These are phyloP conservation scores for Colletotrichum sp. DNA, from an alignment of 2,329 filamentous ascomycete genomes.

Conservation along the genomic window DNA sequence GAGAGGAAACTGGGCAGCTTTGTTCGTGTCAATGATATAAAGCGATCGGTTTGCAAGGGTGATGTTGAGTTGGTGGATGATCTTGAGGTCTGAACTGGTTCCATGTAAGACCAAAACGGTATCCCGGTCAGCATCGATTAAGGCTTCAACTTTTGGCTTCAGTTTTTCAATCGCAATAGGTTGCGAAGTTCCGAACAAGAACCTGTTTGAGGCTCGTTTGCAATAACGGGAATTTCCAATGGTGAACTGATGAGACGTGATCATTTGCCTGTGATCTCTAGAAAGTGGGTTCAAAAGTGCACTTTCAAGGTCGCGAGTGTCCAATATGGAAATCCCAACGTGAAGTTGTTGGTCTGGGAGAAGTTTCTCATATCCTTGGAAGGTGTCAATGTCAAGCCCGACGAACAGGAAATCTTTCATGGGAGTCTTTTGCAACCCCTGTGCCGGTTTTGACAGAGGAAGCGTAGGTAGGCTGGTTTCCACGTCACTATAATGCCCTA, in stretches of 20 bases:
- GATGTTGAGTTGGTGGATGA: constrained; percentile 3
- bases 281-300: not conserved
- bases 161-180: constrained; percentile 10
- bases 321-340: constrained; percentile 5
- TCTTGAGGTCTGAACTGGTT: not conserved
- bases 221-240: not conserved
- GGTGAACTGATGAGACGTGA: constrained; percentile 16
- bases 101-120: constrained; percentile 1
- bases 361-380: constrained; percentile 13
- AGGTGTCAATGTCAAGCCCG: constrained; percentile 18
- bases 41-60: constrained; percentile 12
- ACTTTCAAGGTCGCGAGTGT: not conserved
- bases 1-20: constrained; percentile 28
- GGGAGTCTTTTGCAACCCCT: not conserved
- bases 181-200: constrained; percentile 8
- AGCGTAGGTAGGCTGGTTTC: not conserved
- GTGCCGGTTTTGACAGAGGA: not conserved
- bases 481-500: not conserved
- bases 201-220: constrained; percentile 14
- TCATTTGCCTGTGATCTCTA: not conserved
- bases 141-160: not conserved
- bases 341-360: constrained; percentile 12
- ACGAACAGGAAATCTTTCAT: constrained; percentile 16
- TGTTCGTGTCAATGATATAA: constrained; percentile 28
- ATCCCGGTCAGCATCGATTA: not conserved